phyloP scores from a whole-genome alignment of 129 eudicot genomes.

The Lactuca saligna region DNA sequence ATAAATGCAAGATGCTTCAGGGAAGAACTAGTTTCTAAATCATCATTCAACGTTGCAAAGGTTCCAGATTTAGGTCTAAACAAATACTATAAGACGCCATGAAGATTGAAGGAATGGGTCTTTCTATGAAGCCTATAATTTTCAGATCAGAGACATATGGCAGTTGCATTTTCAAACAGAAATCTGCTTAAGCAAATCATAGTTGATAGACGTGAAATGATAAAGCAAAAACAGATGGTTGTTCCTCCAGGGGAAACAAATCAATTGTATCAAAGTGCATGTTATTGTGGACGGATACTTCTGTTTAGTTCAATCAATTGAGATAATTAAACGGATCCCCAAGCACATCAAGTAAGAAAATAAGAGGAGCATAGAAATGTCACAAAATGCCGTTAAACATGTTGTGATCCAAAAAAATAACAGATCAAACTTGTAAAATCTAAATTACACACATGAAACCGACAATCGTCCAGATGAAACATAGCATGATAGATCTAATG shows the following conservation, averaged over 20 bases:
- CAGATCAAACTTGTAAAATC: conserved; percentile 6
- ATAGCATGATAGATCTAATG: conserved; percentile 12
- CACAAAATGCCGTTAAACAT: background rate
- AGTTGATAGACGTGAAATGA: background rate
- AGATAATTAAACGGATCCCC: background rate
- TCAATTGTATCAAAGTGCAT: too few relatives aligned
- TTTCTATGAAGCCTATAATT: background rate
- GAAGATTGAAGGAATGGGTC: background rate
- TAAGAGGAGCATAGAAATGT: background rate
- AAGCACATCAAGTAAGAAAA: background rate
- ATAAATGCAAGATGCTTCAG: too few relatives aligned
- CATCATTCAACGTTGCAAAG: background rate
- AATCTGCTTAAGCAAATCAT: conserved; percentile 4
- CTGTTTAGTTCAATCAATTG: too few relatives aligned
- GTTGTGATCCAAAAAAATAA: background rate
- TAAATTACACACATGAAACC: background rate
- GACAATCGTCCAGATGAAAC: background rate
- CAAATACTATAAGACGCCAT: too few relatives aligned
- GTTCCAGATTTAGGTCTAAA: background rate
- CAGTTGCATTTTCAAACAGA: background rate
- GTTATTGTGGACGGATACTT: too few relatives aligned
- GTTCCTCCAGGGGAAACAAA: too few relatives aligned
- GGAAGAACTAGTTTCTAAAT: background rate
- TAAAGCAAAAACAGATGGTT: background rate
- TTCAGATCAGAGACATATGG: background rate